These are phyloP conservation scores for Solanum chmielewskii DNA, from an alignment of 257 asterid species.

Conservation along the genomic window DNA sequence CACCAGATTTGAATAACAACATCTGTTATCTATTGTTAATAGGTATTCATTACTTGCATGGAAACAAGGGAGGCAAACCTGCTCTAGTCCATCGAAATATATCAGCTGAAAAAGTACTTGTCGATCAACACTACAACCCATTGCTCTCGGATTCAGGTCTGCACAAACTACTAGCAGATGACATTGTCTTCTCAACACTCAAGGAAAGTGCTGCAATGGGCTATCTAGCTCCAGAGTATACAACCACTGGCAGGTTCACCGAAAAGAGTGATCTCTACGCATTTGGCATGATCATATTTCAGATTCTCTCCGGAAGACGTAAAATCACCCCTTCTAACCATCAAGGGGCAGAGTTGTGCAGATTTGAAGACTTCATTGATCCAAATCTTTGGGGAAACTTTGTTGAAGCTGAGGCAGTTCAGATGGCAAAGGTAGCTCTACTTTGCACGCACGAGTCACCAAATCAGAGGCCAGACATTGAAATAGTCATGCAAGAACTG, in stretches of 20 bases:
- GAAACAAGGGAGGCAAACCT: conserved; percentile 37
- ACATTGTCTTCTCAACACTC: conserved; percentile 68
- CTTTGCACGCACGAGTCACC: conserved; percentile 79
- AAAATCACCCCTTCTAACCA: conserved; percentile 53
- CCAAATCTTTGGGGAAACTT: conserved; percentile 48
- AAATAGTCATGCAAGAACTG: conserved; percentile 51
- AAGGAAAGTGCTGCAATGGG: conserved; percentile 98
- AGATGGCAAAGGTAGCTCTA: conserved; percentile 68
- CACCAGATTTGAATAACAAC: not conserved
- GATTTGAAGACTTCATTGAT: conserved; percentile 63
- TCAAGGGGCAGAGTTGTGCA: conserved; percentile 65
- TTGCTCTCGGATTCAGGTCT: conserved; percentile 75
- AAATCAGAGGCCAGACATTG: conserved; percentile 56
- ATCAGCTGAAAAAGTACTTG: conserved; percentile 87
- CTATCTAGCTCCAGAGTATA: conserved; percentile 87
- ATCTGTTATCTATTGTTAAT: not conserved
- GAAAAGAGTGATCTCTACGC: conserved; percentile 88
- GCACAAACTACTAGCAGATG: conserved; percentile 76
- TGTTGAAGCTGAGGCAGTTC: conserved; percentile 64
- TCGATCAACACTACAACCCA: conserved; percentile 69
- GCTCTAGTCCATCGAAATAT: conserved; percentile 67
- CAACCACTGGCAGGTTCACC: conserved; percentile 80
- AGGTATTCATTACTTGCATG: conserved; percentile 81
- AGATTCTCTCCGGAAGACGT: conserved; percentile 73
- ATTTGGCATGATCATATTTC: conserved; percentile 87